A percentile compares a stretch with the other conserved stretches of the same genome.
phyloP scores from a whole-genome alignment of 1,284 basidiomycete genomes.

The Moniliophthora roreri region DNA sequence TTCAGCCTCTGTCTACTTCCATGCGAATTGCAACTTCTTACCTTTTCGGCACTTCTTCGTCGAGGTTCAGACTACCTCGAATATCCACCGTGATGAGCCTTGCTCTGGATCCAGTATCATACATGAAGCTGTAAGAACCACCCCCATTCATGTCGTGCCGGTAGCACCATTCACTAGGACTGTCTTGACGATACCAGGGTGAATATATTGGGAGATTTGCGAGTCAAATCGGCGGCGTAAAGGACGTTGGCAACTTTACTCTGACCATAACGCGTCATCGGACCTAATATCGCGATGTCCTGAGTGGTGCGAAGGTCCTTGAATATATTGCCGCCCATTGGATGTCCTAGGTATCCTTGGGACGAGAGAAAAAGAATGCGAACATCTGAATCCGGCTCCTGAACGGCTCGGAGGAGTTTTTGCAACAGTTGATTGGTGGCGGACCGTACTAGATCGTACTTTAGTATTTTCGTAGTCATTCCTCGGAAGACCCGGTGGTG shows the following conservation, averaged over 20 bases:
- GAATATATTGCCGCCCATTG: slow-evolving; percentile 1
- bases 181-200: slow-evolving; percentile 9
- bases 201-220: slow-evolving; percentile 12
- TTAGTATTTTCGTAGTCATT: slow-evolving; percentile 21
- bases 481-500: slow-evolving; percentile 9
- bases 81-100: no score
- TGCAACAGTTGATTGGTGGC: slow-evolving; percentile 19
- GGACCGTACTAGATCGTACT: slow-evolving; percentile 21
- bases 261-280: slow-evolving; percentile 15
- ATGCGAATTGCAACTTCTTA: no score
- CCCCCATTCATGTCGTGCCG: no score
- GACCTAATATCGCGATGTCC: not conserved
- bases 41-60: no score
- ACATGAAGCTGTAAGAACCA: no score
- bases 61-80: no score
- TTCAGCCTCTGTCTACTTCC: no score
- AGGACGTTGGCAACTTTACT: slow-evolving; percentile 17
- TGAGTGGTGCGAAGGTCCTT: slow-evolving; percentile 7
- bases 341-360: not conserved
- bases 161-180: not conserved
- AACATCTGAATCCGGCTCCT: not conserved
- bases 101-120: no score
- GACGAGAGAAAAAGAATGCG: not conserved
- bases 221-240: slow-evolving; percentile 14
- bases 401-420: not conserved